Evolutionary conservation across 176 grass and related monocot genomes (phyloP), one percentile per base, ranked within the genome.

Genomic region (Tuctoria greenei): DNA sequence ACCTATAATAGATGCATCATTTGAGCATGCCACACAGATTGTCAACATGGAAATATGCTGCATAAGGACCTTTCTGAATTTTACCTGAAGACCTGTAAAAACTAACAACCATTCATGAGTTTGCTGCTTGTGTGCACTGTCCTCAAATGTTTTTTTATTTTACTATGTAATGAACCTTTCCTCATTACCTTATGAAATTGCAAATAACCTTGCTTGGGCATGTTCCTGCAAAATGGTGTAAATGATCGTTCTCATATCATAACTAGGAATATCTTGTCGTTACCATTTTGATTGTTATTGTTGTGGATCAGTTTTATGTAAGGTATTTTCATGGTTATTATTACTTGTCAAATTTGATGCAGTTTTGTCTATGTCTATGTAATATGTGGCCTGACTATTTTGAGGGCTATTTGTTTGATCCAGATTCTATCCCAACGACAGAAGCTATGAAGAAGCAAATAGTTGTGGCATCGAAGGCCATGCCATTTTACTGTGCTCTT

Each of bases 361-460:
- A 31, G 2, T 27, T 75, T 47, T 88, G 6, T 54, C 21, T 74
- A 62, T 69, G 25, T 54, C 11, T 39, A 38, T 17, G 17, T 23
- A 43, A 68, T 51, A 27, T 85, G 69, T 69, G 4, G 13, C 69
- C 64, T 44, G 51, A 67, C 62, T 65, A 66, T 59, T 21, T 77
- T 6, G 64, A 26, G 25, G 0, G 12, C 4, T 61, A 28, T 61
- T 61, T 26, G 40, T 40, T 58, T 74, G 43, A 82, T 88, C 67
- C 87, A 99, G 96, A 99, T 83, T 68, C 89, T 62, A 75, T 95
- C 54, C 96, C 96, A 45, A 86, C 96, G 43, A 82, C 86, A 47
- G 77, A 92, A 54, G 89, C 95, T 61, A 99, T 99, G 92, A 87
- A 72, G 81, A 83, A 95, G 49, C 95, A 99, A 78, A 99, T 99